Percentiles rank a stretch among this genome's conserved stretches.
Conservation (phyloP, 179 eudicot species). For the Nepenthes alata region DNA sequence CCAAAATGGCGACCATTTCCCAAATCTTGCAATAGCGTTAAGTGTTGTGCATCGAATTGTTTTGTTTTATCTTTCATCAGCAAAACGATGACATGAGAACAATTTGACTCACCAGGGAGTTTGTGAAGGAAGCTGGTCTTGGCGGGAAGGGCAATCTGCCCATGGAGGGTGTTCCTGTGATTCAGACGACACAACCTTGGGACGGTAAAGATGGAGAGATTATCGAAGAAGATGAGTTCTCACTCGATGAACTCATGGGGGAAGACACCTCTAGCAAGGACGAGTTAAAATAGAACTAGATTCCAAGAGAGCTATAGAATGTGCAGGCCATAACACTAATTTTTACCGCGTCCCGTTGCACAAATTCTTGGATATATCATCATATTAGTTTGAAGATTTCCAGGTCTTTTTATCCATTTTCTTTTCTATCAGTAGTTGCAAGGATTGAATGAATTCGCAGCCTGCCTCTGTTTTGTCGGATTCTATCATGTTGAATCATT, state of each 20-base stretch:
- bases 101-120: conserved; percentile 48
- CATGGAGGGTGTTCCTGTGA: conserved; percentile 32
- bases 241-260: conserved; percentile 90
- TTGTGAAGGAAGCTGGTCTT: conserved; percentile 75
- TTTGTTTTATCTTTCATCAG: not conserved
- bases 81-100: not conserved
- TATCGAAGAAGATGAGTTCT: conserved; percentile 86
- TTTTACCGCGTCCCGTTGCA: no score
- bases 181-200: conserved; percentile 65
- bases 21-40: not conserved
- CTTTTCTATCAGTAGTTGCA: no score
- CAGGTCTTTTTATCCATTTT: no score
- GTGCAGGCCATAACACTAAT: no score
- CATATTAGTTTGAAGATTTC: no score
- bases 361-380: no score
- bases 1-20: no score
- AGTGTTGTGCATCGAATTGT: not conserved
- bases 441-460: no score
- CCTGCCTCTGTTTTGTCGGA: no score
- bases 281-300: conserved; percentile 19
- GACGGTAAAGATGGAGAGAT: conserved; percentile 96
- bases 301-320: no score
- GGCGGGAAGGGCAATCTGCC: conserved; percentile 94
- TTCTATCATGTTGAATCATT: no score
- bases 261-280: conserved; percentile 39